phyloP scores from a whole-genome alignment of 441 rosid genomes.

The Jatropha podagrica region DNA sequence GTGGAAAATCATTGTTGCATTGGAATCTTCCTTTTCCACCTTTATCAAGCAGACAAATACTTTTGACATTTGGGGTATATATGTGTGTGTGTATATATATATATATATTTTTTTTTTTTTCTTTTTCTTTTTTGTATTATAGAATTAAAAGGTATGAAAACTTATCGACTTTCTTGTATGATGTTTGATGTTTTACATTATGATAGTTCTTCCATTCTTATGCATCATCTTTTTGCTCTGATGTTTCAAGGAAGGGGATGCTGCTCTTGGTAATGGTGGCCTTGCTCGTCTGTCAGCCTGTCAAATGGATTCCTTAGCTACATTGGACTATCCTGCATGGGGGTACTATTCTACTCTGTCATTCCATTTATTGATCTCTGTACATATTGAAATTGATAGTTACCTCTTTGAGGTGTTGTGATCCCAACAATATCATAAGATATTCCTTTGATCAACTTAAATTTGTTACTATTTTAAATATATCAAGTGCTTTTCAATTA shows the following conservation, averaged over 20 bases:
- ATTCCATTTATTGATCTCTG: not conserved
- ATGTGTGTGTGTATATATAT: not conserved
- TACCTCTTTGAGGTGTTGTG: slow-evolving; percentile 3
- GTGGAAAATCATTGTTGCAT: not conserved
- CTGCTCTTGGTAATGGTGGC: slow-evolving; percentile 40
- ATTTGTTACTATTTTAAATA: not conserved
- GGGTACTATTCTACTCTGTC: slow-evolving; percentile 24
- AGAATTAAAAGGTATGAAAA: not conserved
- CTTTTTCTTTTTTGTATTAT: no score
- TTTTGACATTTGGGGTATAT: no score
- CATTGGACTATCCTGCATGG: slow-evolving; percentile 36
- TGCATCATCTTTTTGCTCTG: slow-evolving; percentile 17
- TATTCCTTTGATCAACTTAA: not conserved
- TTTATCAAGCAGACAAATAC: not conserved
- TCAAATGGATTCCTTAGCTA: slow-evolving; percentile 40
- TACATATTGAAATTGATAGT: not conserved
- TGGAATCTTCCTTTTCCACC: not conserved
- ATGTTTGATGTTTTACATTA: not conserved
- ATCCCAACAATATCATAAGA: not conserved
- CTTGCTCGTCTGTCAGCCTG: slow-evolving; percentile 40
- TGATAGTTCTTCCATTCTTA: slow-evolving; percentile 4
- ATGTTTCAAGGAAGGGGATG: slow-evolving; percentile 34
- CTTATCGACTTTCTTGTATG: not conserved
- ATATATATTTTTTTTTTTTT: no score
- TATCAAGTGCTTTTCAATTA: not conserved